phyloP scores from a whole-genome alignment of 257 asterid species.

The Apocynum venetum region DNA sequence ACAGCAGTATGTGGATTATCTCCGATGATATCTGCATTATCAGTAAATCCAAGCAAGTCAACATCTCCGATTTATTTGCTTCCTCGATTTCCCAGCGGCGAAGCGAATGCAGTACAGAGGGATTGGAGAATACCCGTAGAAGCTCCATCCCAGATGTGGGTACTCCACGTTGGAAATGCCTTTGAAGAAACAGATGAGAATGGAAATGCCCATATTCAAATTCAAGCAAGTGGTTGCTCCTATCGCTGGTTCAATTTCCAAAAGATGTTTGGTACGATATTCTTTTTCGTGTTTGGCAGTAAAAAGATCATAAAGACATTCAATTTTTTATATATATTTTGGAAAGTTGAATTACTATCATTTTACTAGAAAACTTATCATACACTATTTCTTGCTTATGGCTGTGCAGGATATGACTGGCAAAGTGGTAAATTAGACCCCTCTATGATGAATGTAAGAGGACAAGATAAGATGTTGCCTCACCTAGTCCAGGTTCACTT shows the following conservation, averaged over 20 bases:
- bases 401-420: slow-evolving; percentile 82
- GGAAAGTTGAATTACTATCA: too few relatives aligned
- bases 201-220: slow-evolving; percentile 54
- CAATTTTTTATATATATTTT: too few relatives aligned
- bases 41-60: slow-evolving; percentile 80
- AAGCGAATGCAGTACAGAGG: slow-evolving; percentile 27
- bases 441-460: slow-evolving; percentile 71
- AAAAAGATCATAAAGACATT: too few relatives aligned
- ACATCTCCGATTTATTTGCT: slow-evolving; percentile 85
- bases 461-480: slow-evolving; percentile 67
- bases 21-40: slow-evolving; percentile 87
- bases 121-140: slow-evolving; percentile 91
- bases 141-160: slow-evolving; percentile 92
- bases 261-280: slow-evolving; percentile 76
- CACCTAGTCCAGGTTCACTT: slow-evolving; percentile 66
- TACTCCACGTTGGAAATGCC: slow-evolving; percentile 88
- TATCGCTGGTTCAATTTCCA: slow-evolving; percentile 97
- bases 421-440: slow-evolving; percentile 86
- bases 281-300: too few relatives aligned
- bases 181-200: slow-evolving; percentile 42
- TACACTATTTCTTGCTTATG: neutral
- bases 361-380: too few relatives aligned
- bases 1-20: slow-evolving; percentile 86
- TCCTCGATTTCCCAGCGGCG: slow-evolving; percentile 44
- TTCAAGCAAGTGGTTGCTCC: slow-evolving; percentile 88